Evolutionary conservation across 495 filamentous ascomycete species (phyloP), one percentile per base, ranked within the genome.

Genomic region (Annulohypoxylon stygium): DNA sequence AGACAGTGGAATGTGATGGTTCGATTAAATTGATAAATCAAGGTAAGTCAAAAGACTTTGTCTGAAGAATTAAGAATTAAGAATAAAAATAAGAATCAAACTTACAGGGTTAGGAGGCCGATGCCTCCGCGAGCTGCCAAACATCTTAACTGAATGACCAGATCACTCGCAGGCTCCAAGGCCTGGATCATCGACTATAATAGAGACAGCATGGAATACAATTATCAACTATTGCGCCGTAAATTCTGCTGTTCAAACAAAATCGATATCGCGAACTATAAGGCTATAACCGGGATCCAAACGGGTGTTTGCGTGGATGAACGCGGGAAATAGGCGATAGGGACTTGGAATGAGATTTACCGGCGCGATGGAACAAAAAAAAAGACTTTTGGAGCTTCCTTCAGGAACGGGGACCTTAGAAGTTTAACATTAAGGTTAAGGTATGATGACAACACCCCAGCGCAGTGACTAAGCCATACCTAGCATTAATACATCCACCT

Each of bases 31-130:
- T 30, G 30, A 72, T 64, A 64, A 57, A 47, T 74, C 58, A 65
- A 72, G 69, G 61, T 34, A 63, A 65, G 37, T 23, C 58, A 64
- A 45, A 39, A 70, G 57, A 53, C 50, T 55, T 60, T 60, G 47
- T 45, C 36, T 54, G 57, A 62, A 25, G 30, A 26, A 1, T 11
- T 76, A 83, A 12, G 36, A 39, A 39, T 12, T 7, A 12, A 39
- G 36, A 39, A 39, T 10, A 9, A 39, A 7, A 39, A 9, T 45
- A 14, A 45, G 5, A 16, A 20, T n/a, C 43, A 47, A 20, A 47
- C 83, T 83, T 85, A 85, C 83, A 78, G 75, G 79, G 73, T 80
- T 77, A 23, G 82, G 80, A 64, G 78, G 76, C 47, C 83, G 80
- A 74, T 84, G 82, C 74, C 78, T 81, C 75, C 82, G 80, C 67